Evolutionary conservation across 768 basidiomycete species (phyloP), one percentile per base, ranked within the genome.

Genomic region (Boletus reticuloceps): DNA sequence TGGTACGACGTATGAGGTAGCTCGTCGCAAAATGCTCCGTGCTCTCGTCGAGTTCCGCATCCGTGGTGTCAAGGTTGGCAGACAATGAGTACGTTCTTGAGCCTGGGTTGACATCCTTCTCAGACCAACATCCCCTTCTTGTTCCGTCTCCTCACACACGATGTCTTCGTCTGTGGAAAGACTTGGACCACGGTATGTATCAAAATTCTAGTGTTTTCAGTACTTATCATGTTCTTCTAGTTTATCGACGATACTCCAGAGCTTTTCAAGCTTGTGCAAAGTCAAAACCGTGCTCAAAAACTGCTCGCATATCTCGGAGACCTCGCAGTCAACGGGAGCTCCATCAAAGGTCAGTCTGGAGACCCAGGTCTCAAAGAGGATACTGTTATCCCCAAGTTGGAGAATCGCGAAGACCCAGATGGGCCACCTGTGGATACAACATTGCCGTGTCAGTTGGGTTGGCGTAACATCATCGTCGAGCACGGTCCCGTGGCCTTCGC

Each of bases 191-290:
- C 97, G 25, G 86, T 84, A 60, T 56, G 81, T 63, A 66, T 57
- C 10, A 7, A 16, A 55, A 19, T 51, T 19, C n/a, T 9, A 22
- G 40, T 10, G 6, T 42, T 39, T 52, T 6, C 47, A 20, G 29
- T 39, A 13, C 41, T 46, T 19, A 47, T 69, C 29, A 70, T 37
- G 36, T 32, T 13, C 12, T 46, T 48, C 10, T 64, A 94, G 91
- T 98, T 99, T 80, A 98, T 99, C 73, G 97, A 99, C 67, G 97
- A 99, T 73, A 98, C 96, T 2, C 95, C 94, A n/a, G 94, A 98
- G 68, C 84, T 99, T 59, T 99, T 98, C 86, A 97, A 95, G 74
- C 85, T 99, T 53, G 95, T 99, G 8, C 90, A 93, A 66, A 94
- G 89, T 63, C 95, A 95, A 75, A 99, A 99, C 75, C 91, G 97